Evolutionary conservation across 1,139 yeast species (phyloP).

Genomic region (Meyerozyma sp.): DNA sequence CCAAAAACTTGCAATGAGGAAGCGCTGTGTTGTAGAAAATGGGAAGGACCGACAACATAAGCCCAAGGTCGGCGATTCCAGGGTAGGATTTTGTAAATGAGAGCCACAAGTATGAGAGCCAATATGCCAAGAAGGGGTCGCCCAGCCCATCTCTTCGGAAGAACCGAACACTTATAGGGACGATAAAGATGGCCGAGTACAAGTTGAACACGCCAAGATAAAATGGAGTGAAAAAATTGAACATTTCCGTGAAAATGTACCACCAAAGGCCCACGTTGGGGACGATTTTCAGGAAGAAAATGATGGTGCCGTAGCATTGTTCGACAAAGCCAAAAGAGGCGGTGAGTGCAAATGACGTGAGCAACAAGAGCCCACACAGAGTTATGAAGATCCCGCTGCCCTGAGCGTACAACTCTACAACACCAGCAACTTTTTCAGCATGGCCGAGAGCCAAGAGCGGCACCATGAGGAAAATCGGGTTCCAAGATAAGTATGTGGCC

Average conservation of each 20-base stretch:
- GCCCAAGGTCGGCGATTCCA: constrained; percentile 75
- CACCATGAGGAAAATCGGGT: constrained; percentile 51
- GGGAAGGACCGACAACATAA: constrained; percentile 57
- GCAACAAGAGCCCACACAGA: constrained; percentile 28
- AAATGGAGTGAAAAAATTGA: constrained; percentile 80
- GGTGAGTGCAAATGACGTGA: constrained; percentile 26
- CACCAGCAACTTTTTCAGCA: constrained; percentile 10
- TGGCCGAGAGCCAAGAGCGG: constrained; percentile 46
- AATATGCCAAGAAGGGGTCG: constrained; percentile 64
- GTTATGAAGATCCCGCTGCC: constrained; percentile 22
- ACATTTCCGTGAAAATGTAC: constrained; percentile 95
- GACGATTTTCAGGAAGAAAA: constrained; percentile 61
- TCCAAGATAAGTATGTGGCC: constrained; percentile 61
- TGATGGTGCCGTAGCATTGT: constrained; percentile 57
- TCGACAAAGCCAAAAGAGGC: constrained; percentile 44
- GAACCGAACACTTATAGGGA: constrained; percentile 74
- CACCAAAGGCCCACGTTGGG: constrained; percentile 97
- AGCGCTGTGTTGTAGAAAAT: constrained; percentile 44
- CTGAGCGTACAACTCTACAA: constrained; percentile 13
- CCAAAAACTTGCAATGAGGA: constrained; percentile 29
- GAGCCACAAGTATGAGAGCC: constrained; percentile 60
- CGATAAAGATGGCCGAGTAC: constrained; percentile 58
- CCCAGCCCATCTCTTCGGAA: constrained; percentile 21
- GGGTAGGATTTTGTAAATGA: constrained; percentile 84
- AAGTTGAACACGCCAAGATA: constrained; percentile 81